Percentiles rank a stretch among this genome's conserved stretches.
Conservation (phyloP, 306 rosid species). For the Abrus precatorius region DNA sequence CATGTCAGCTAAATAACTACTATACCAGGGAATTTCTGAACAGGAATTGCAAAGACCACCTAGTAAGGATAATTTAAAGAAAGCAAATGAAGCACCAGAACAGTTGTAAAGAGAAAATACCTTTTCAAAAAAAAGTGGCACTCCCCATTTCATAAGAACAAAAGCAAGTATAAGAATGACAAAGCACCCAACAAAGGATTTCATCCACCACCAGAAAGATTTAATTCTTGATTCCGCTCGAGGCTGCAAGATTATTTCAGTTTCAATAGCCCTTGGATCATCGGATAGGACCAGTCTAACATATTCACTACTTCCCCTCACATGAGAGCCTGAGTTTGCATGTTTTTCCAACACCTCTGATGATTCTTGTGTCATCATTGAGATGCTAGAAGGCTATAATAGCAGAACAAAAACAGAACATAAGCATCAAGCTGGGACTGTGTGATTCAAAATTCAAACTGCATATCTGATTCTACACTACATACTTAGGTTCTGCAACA, state of each 20-base stretch:
- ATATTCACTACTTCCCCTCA: constrained; percentile 62
- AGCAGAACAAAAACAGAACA: constrained; percentile 19
- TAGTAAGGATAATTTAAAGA: not conserved
- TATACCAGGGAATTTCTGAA: constrained; percentile 1
- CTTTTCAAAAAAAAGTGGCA: constrained; percentile 76
- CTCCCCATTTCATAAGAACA: constrained; percentile 71
- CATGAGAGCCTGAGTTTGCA: constrained; percentile 43
- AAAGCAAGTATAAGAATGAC: constrained; percentile 50
- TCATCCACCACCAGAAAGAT: constrained; percentile 69
- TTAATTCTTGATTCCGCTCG: constrained; percentile 50
- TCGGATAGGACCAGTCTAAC: constrained; percentile 64
- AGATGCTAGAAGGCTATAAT: constrained; percentile 39
- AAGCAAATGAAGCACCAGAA: constrained; percentile 13
- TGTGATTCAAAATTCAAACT: constrained; percentile 1
- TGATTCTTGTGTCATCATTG: constrained; percentile 55
- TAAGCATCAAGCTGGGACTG: constrained; percentile 23
- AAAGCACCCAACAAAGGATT: constrained; percentile 59
- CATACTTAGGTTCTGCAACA: constrained; percentile 7
- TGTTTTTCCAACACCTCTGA: constrained; percentile 57
- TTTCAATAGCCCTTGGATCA: constrained; percentile 57
- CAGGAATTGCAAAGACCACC: not conserved
- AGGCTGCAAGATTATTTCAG: constrained; percentile 53
- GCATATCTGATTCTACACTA: not conserved
- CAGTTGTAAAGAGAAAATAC: constrained; percentile 50
- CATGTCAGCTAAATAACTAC: not conserved